Base-by-base conservation (phyloP, 164 flowering plant genomes). In the Platanus orientalis region DNA sequence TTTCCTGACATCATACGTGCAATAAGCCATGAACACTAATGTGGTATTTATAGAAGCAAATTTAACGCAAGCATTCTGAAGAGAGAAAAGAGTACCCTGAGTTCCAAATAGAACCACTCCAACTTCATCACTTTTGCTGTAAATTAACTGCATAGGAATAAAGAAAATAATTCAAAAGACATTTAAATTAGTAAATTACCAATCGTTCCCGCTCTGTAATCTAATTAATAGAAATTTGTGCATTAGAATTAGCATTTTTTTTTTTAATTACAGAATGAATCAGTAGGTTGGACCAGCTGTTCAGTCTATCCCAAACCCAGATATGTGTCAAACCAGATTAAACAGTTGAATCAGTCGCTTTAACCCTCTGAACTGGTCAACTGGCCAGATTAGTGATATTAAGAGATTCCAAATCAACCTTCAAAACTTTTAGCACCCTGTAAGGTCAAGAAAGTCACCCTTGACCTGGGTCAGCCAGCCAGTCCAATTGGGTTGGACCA, bases 101-200 rank as follows among this genome's bases (percentile, higher is more conserved):
- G 96, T 78, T 63, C 96, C 96, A 81, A 94, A 94, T 54, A 88
- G 54, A 62, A 91, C 78, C 49, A 88, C 58, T 39, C 93, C 97
- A 10, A 91, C 92, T 76, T 86, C 93, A 76, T 94, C 96, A 62
- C 57, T 66, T 68, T 85, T 91, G 73, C 66, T 69, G 70, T 71
- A 91, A 67, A 94, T 72, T 56, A 94, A 74, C 99, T 94, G 97
- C 84, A 79, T 0, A 56, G 13, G 34, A 51, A 48, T 26, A 30
- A 24, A 56, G 10, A 40, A 19, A 54, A 29, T 42, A 34, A 19
- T 20, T 26, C 4, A 6, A 36, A 56, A 30, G 1, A 12, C 14
- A 16, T 4, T 17, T 19, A 20, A 51, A 61, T 6, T n/a, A 49
- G 7, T 19, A 20, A 51, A 61, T 6, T n/a, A 49, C 28, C 23